A percentile compares a stretch with the other conserved stretches of the same genome.
Conservation (phyloP, 495 filamentous ascomycete genomes). For the Hyaloscypha variabilis region DNA sequence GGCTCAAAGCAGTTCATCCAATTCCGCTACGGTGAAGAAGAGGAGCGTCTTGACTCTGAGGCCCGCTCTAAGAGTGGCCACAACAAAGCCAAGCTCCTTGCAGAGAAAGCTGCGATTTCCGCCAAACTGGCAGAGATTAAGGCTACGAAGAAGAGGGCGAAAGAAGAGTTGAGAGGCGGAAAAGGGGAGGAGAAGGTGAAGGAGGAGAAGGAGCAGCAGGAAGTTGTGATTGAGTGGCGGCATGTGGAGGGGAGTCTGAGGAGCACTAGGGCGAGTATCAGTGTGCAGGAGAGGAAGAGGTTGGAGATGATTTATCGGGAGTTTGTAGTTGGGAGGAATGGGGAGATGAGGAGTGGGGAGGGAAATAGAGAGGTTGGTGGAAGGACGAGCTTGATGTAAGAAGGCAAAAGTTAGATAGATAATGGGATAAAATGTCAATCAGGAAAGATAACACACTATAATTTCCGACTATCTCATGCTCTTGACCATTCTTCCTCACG, state of each 20-base stretch:
- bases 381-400: slow-evolving; percentile 69
- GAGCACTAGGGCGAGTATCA: slow-evolving; percentile 84
- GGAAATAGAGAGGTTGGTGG: slow-evolving; percentile 90
- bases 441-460: too few relatives aligned
- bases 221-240: slow-evolving; percentile 85
- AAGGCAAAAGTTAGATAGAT: background rate
- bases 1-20: slow-evolving; percentile 66
- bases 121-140: slow-evolving; percentile 77
- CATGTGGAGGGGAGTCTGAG: slow-evolving; percentile 78
- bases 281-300: slow-evolving; percentile 69
- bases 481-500: too few relatives aligned
- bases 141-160: slow-evolving; percentile 61
- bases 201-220: slow-evolving; percentile 48
- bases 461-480: too few relatives aligned
- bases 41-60: slow-evolving; percentile 44
- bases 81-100: slow-evolving; percentile 52
- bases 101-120: slow-evolving; percentile 71
- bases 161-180: slow-evolving; percentile 1
- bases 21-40: slow-evolving; percentile 76
- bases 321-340: slow-evolving; percentile 88
- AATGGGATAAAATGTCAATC: too few relatives aligned
- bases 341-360: slow-evolving; percentile 92
- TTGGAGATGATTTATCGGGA: slow-evolving; percentile 83
- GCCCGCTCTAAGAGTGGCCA: slow-evolving; percentile 37
- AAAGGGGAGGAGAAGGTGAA: slow-evolving; percentile 3